Evolutionary conservation across 768 basidiomycete species (phyloP).

Genomic region (Serendipita indica): DNA sequence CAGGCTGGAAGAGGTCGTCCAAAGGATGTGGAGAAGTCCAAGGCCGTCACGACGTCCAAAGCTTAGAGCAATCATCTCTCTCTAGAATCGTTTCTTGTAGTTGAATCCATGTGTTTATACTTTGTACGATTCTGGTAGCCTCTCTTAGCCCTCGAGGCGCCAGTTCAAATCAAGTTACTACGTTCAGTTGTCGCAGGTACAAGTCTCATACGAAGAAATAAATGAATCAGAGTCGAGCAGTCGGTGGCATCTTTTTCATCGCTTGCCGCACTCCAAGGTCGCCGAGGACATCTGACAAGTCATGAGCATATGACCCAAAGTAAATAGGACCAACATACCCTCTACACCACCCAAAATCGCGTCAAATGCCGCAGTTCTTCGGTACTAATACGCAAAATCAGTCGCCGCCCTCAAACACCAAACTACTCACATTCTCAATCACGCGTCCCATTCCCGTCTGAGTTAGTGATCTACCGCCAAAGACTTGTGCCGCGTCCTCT

Average conservation of each 20-base stretch:
- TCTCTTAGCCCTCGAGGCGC: too few species aligned
- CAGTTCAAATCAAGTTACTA: too few species aligned
- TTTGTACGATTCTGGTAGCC: too few species aligned
- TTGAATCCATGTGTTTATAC: too few species aligned
- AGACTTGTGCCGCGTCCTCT: slow-evolving; percentile 67
- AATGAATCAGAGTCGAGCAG: slow-evolving; percentile 7
- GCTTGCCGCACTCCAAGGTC: slow-evolving; percentile 15
- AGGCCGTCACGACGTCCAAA: too few species aligned
- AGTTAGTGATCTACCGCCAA: slow-evolving; percentile 81
- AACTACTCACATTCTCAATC: slow-evolving; percentile 54
- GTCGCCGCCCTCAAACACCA: not conserved
- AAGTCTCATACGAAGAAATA: too few species aligned
- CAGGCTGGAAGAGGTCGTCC: too few species aligned
- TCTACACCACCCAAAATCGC: slow-evolving; percentile 62
- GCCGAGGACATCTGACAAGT: slow-evolving; percentile 14
- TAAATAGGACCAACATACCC: slow-evolving; percentile 18
- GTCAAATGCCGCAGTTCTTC: slow-evolving; percentile 13
- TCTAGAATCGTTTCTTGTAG: too few species aligned
- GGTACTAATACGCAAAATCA: slow-evolving; percentile 18
- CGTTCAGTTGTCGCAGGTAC: too few species aligned
- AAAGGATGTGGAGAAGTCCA: too few species aligned
- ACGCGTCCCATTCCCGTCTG: slow-evolving; percentile 74
- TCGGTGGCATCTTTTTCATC: slow-evolving; percentile 13
- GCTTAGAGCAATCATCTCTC: too few species aligned
- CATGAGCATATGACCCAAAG: slow-evolving; percentile 8